Conservation (phyloP, 1,284 basidiomycete genomes). For the Exobasidium cylindrosporum region DNA sequence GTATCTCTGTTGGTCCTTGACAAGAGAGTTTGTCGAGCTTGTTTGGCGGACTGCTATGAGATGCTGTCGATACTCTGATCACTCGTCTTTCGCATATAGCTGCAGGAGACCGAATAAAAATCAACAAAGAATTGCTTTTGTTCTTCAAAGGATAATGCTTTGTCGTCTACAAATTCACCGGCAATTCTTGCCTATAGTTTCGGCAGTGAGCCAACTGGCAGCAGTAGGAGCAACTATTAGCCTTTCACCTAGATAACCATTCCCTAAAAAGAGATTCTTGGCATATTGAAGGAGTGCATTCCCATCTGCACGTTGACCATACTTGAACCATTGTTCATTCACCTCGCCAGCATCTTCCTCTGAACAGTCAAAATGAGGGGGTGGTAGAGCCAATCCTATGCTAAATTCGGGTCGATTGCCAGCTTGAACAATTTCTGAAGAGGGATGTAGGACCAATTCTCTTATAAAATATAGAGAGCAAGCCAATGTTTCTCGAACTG, state of each 20-base stretch:
- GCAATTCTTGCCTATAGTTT: not conserved
- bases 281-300: not conserved
- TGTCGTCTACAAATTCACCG: too few relatives aligned
- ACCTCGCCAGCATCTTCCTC: not conserved
- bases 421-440: not conserved
- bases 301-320: conserved; percentile 12
- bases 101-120: too few relatives aligned
- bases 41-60: too few relatives aligned
- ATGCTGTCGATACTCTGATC: too few relatives aligned
- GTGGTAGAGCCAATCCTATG: conserved; percentile 12
- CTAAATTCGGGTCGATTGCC: not conserved
- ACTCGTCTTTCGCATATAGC: too few relatives aligned
- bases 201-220: conserved; percentile 13
- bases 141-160: too few relatives aligned
- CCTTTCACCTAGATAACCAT: not conserved
- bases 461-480: conserved; percentile 12
- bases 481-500: conserved; percentile 13
- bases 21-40: too few relatives aligned
- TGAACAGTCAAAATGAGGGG: conserved; percentile 7
- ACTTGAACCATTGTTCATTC: not conserved
- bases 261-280: not conserved
- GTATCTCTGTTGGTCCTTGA: too few relatives aligned
- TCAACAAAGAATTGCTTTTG: too few relatives aligned
- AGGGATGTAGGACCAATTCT: not conserved
- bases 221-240: conserved; percentile 15